phyloP scores from a whole-genome alignment of 495 filamentous ascomycete species.

The Staphylotrichum tortipilum region DNA sequence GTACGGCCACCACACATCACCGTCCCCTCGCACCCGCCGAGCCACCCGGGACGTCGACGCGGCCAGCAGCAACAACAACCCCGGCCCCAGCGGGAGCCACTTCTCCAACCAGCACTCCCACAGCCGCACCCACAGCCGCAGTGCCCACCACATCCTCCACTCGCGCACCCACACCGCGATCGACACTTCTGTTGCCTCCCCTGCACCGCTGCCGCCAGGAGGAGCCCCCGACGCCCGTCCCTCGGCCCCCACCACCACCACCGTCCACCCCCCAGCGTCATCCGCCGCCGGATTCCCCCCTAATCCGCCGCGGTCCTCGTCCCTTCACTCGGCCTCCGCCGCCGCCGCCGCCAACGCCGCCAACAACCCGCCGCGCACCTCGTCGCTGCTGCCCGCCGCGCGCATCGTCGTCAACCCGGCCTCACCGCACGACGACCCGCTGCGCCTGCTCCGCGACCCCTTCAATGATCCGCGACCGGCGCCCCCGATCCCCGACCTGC shows the following conservation, averaged over 20 bases:
- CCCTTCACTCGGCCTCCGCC: no score
- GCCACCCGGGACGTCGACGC: conserved; percentile 9
- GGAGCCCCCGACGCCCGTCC: conserved; percentile 4
- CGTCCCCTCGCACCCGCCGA: conserved; percentile 12
- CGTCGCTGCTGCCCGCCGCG: conserved; percentile 29
- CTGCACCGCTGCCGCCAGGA: conserved; percentile 1
- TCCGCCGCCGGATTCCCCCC: conserved; percentile 15
- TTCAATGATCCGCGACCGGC: conserved; percentile 25
- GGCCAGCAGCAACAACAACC: no score
- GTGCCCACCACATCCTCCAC: conserved; percentile 6
- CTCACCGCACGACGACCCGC: conserved; percentile 4
- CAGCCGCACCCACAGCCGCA: no score
- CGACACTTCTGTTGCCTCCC: background rate
- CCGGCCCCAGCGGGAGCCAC: conserved; percentile 6
- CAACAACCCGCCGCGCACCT: conserved; percentile 24
- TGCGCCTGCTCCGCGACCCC: conserved; percentile 21
- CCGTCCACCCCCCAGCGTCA: conserved; percentile 1
- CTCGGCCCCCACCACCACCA: background rate
- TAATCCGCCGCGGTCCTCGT: conserved; percentile 28
- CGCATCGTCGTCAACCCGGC: conserved; percentile 18
- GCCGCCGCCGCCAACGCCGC: no score
- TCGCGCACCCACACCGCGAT: background rate
- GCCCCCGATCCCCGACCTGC: conserved; percentile 14
- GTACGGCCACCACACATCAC: conserved; percentile 15
- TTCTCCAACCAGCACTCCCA: conserved; percentile 3